Base-by-base conservation (phyloP, 768 basidiomycete species). In the Collybia nuda region DNA sequence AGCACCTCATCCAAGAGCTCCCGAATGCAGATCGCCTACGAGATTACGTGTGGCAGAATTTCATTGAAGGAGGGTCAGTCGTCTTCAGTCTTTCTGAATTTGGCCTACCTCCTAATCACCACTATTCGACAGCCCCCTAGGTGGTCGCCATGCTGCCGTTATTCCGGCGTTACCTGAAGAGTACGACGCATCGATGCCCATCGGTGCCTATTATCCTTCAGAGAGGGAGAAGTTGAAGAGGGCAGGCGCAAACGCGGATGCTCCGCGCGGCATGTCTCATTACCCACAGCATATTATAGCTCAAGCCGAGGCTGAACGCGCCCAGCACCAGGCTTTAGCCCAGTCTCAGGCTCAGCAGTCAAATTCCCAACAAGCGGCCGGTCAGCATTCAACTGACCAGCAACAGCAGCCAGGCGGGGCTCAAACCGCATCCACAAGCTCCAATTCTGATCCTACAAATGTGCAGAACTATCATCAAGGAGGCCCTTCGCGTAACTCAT, bases 31-130 rank as follows among this genome's bases (percentile, higher is more conserved):
- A 86, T 64, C 72, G 80, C 40, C 65, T 92, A 50, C 76, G 81
- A 57, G 85, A 90, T 69, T 93, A 93, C 62, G 88, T 91, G 23
- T 90, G 89, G 89, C 90, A 93, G 63, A 80, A 83, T 53, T 93
- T 90, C 63, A 76, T 82, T 7, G 90, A 93, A 67, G 90, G 90
- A 72, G 90, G 89, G 85, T 88, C 68, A 77, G 87, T 81, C 44
- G 40, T 60, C 51, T 48, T 39, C 28, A 40, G 9, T 36, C 48
- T 60, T 38, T 11, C 12, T 5, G 2, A 32, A 6, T 5, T 4
- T 32, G 9, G 22, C 52, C 24, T 26, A 12, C 46, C 40, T 62
- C 44, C 39, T 26, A 12, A 11, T 45, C 5, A 29, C 35, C 17
- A 26, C 29, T 37, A 45, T 39, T 26, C 39, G 48, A 11, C 62